A percentile compares a stretch with the other conserved stretches of the same genome.
These are phyloP conservation scores for Papilionanthe hybrid DNA, from an alignment of 116 monocot species.

Conservation along the genomic window DNA sequence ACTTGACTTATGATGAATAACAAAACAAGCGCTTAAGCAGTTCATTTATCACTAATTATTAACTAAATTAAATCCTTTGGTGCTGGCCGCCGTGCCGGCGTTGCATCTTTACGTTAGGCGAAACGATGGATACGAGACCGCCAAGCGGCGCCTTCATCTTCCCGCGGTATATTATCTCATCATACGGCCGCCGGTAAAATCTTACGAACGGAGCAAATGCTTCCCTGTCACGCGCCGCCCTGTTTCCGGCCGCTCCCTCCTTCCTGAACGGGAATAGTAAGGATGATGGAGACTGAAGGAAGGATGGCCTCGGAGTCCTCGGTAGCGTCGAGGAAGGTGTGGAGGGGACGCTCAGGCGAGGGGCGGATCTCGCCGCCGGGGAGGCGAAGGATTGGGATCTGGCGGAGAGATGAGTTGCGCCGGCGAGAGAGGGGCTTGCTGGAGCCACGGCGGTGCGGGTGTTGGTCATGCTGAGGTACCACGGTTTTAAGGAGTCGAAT, in stretches of 20 bases:
- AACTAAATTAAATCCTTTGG: slow-evolving; percentile 13
- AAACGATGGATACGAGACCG: slow-evolving; percentile 61
- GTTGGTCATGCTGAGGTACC: slow-evolving; percentile 59
- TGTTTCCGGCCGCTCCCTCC: slow-evolving; percentile 9
- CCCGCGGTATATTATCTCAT: slow-evolving; percentile 55
- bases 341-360: background rate
- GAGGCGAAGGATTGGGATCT: slow-evolving; percentile 79
- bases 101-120: slow-evolving; percentile 15
- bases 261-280: slow-evolving; percentile 35
- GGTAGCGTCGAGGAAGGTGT: slow-evolving; percentile 13
- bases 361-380: slow-evolving; percentile 31
- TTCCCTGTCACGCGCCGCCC: slow-evolving; percentile 22
- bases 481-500: slow-evolving; percentile 73
- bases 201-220: slow-evolving; percentile 45
- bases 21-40: background rate
- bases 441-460: slow-evolving; percentile 26
- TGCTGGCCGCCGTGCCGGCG: slow-evolving; percentile 3
- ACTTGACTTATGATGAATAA: background rate
- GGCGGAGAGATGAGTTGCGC: slow-evolving; percentile 45
- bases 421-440: slow-evolving; percentile 34
- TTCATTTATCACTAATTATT: background rate
- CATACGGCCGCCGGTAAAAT: slow-evolving; percentile 69
- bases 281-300: slow-evolving; percentile 56
- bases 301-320: slow-evolving; percentile 66
- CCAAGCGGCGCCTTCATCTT: slow-evolving; percentile 66